phyloP scores from a whole-genome alignment of 2,329 filamentous ascomycete species.

The Paracoccidioides lutzii region DNA sequence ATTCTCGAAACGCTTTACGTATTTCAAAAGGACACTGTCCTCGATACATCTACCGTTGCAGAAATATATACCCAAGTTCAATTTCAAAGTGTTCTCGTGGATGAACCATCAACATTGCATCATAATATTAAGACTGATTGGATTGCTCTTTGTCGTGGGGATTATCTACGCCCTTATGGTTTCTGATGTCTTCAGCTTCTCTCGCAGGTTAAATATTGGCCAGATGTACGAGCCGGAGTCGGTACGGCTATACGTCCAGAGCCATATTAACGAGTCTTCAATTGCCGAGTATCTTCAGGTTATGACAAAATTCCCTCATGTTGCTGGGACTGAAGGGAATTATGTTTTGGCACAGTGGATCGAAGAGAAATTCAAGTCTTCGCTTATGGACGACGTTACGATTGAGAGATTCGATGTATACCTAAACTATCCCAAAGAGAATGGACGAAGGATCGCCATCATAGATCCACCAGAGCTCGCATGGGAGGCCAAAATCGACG shows the following conservation, averaged over 20 bases:
- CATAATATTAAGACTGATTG: constrained; percentile 59
- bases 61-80: constrained; percentile 31
- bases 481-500: constrained; percentile 77
- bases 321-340: constrained; percentile 90
- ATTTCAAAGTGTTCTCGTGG: constrained; percentile 27
- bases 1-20: constrained; percentile 44
- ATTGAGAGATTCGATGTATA: constrained; percentile 79
- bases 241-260: constrained; percentile 62
- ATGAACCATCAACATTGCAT: constrained; percentile 45
- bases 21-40: constrained; percentile 45
- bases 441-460: constrained; percentile 70
- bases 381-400: constrained; percentile 60
- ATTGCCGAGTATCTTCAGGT: constrained; percentile 64
- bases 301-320: constrained; percentile 72
- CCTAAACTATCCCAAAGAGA: constrained; percentile 72
- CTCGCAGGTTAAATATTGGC: constrained; percentile 49
- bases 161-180: constrained; percentile 77
- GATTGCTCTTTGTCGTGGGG: constrained; percentile 59
- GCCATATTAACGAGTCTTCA: constrained; percentile 53
- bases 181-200: constrained; percentile 63
- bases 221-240: constrained; percentile 74
- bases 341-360: constrained; percentile 76
- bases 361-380: constrained; percentile 58
- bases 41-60: constrained; percentile 41
- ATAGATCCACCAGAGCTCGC: constrained; percentile 52